Base-by-base conservation (phyloP, 148 eudicot genomes). In the Vaccinium corymbosum region DNA sequence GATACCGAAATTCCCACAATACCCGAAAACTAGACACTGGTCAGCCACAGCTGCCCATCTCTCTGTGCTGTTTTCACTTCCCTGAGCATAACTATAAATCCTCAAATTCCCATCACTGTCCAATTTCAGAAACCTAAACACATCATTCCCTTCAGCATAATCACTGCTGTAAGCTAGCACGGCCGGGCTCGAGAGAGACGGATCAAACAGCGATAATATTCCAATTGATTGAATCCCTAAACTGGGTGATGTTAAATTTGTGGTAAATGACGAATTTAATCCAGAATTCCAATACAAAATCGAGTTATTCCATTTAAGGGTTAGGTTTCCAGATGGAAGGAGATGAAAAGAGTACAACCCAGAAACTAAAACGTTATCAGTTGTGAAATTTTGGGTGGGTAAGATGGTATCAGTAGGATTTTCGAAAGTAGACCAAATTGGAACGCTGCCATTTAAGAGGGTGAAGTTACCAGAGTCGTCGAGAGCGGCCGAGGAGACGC, bases 51-150 rank as follows among this genome's bases (percentile, higher is more conserved):
- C 98, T 48, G 93, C 84, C 98, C 98, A 95, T 19, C 90, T 85
- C 59, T 78, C 87, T 42, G 49, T 75, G 27, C 42, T 29, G 22
- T 62, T 83, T 1, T 88, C 85, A 82, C 92, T 86, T 1, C 91
- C 92, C 7, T 50, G 76, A 6, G 83, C 66, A 16, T 87, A 89
- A 71, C 95, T 92, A 85, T 93, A 92, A 70, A 96, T 93, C 84
- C 93, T 93, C 86, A 94, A 82, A 87, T 95, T 95, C 38, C 98
- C 98, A 91, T 95, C 98, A 80, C 9, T 70, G 76, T 92, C 98
- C 25, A 95, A 71, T 83, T 83, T 95, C 32, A 94, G 6, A 79
- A 90, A 90, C 90, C 98, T 90, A 7, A 93, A 66, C 1, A 84
- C 59, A 71, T 88, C 82, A 1, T 84, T 91, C 74, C 91, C 72